A percentile compares a stretch with the other conserved stretches of the same genome.
phyloP scores from a whole-genome alignment of 768 basidiomycete species.

The Tricholoma flavovirens region DNA sequence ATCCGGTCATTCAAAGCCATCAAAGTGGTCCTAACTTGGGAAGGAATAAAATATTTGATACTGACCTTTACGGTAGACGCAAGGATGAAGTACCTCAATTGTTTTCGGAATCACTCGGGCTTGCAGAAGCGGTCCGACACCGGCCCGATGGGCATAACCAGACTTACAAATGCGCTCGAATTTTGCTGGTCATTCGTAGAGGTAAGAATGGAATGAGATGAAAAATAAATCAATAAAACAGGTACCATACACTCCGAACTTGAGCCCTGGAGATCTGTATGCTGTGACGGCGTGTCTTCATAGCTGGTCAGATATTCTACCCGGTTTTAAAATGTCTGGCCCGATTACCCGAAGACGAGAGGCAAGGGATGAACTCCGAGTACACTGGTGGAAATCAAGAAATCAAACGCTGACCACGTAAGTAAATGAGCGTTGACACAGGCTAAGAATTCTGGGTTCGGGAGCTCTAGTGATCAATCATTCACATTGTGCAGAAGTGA shows the following conservation, averaged over 20 bases:
- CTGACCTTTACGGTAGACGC: not conserved
- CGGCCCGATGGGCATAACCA: not conserved
- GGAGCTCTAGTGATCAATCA: not conserved
- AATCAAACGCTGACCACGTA: not conserved
- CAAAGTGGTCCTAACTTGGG: not conserved
- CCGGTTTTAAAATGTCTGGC: not conserved
- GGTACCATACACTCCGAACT: not conserved
- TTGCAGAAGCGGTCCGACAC: too few species aligned
- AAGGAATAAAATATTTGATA: not conserved
- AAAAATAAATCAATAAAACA: not conserved
- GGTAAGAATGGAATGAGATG: not conserved
- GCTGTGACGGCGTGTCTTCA: not conserved
- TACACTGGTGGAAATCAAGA: not conserved
- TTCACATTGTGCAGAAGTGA: not conserved
- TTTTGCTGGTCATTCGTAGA: not conserved
- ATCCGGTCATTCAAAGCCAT: constrained; percentile 13
- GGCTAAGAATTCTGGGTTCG: too few species aligned
- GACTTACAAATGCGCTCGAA: not conserved
- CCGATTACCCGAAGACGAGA: not conserved
- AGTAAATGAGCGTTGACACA: not conserved
- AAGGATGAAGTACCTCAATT: not conserved
- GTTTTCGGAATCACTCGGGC: too few species aligned
- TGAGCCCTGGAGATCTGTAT: too few species aligned
- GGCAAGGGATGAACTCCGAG: not conserved
- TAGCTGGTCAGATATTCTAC: not conserved